phyloP scores from a whole-genome alignment of 257 asterid genomes.

The Solanum medicagineum region DNA sequence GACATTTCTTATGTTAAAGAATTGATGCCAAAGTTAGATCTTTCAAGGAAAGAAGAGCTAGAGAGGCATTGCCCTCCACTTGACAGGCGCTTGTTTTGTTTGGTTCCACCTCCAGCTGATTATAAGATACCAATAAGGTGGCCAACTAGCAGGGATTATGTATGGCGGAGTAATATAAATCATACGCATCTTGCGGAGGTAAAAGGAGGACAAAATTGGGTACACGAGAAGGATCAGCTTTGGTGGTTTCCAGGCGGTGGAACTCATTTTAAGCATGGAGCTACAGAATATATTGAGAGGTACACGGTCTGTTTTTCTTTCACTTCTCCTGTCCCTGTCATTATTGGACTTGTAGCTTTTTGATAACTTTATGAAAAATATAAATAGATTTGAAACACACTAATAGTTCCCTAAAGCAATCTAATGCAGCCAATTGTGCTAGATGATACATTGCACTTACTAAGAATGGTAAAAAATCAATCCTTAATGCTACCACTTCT shows the following conservation, averaged over 20 bases:
- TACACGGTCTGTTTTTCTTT: slow-evolving; percentile 2
- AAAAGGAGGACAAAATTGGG: slow-evolving; percentile 98
- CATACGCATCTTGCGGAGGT: slow-evolving; percentile 89
- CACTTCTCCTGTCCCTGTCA: neutral
- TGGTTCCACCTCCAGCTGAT: slow-evolving; percentile 88
- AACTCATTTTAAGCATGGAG: slow-evolving; percentile 97
- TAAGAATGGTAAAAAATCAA: neutral
- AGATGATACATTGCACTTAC: neutral
- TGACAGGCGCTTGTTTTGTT: slow-evolving; percentile 63
- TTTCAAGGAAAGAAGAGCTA: slow-evolving; percentile 68
- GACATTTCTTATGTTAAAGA: slow-evolving; percentile 64
- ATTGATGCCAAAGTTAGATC: slow-evolving; percentile 52
- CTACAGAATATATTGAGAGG: slow-evolving; percentile 89
- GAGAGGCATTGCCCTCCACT: slow-evolving; percentile 92
- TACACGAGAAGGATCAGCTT: slow-evolving; percentile 55
- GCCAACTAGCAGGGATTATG: slow-evolving; percentile 89
- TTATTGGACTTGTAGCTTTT: neutral
- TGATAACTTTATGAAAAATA: neutral
- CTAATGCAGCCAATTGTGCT: neutral
- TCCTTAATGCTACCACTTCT: neutral
- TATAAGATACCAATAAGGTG: slow-evolving; percentile 84
- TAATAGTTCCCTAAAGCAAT: neutral
- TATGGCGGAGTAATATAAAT: slow-evolving; percentile 91
- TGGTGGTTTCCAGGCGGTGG: slow-evolving; percentile 99
- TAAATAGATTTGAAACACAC: neutral